These are phyloP conservation scores for Pseudotsuga menziesii DNA, from an alignment of 75 land plant species.

Conservation along the genomic window DNA sequence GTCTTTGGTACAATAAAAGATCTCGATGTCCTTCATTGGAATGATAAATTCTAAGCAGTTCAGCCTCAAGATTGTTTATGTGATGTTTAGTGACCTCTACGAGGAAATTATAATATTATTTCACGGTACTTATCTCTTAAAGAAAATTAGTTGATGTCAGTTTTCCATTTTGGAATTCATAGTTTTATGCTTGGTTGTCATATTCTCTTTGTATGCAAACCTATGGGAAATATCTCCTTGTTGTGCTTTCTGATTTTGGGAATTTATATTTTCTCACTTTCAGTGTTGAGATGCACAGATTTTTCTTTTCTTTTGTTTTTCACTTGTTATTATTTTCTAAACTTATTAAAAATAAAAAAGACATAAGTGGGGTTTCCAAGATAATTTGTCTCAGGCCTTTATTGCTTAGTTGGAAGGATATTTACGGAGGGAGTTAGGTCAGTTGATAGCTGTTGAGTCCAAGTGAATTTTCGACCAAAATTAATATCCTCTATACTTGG, in stretches of 20 bases:
- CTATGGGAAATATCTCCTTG: constrained; percentile 71
- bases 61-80: constrained; percentile 43
- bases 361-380: no score
- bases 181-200: not conserved
- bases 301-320: not conserved
- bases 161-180: not conserved
- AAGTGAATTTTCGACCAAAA: no score
- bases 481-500: no score
- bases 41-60: constrained; percentile 29
- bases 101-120: not conserved
- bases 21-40: constrained; percentile 71
- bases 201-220: constrained; percentile 24
- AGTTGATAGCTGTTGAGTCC: no score
- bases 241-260: constrained; percentile 90
- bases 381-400: no score
- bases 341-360: no score
- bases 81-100: not conserved
- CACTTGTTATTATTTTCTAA: no score
- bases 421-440: no score
- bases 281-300: constrained; percentile 89
- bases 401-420: no score
- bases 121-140: not conserved
- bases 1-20: constrained; percentile 95
- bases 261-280: constrained; percentile 89
- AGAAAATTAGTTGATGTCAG: not conserved